These are phyloP conservation scores for Wallacemonas sp. DNA, from an alignment of 208 protist species.

Conservation along the genomic window DNA sequence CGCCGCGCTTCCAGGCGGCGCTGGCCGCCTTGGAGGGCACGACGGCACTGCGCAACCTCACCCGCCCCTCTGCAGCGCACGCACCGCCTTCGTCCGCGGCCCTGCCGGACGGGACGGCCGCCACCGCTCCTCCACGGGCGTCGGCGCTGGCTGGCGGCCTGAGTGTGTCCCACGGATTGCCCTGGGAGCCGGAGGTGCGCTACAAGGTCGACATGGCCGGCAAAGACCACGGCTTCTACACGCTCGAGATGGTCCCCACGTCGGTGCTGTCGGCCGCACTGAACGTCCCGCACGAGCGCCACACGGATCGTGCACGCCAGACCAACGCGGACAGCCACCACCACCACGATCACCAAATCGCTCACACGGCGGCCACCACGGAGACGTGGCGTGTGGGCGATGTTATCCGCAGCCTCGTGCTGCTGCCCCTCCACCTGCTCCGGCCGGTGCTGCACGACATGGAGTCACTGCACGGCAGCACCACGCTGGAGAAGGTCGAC, in stretches of 20 bases:
- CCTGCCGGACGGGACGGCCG: no score
- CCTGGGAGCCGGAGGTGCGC: conserved; percentile 33
- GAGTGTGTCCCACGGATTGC: background rate
- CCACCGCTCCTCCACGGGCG: background rate
- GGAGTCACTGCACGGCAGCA: conserved; percentile 43
- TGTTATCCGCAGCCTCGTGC: conserved; percentile 50
- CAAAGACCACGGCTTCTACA: conserved; percentile 48
- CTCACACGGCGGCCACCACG: no score
- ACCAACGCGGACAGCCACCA: conserved; percentile 15
- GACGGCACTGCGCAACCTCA: background rate
- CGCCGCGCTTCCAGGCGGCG: conserved; percentile 12
- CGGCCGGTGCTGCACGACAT: conserved; percentile 67
- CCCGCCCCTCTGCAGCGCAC: background rate
- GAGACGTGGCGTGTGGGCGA: conserved; percentile 49
- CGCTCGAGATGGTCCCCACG: conserved; percentile 4
- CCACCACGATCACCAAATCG: no score
- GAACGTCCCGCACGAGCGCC: background rate
- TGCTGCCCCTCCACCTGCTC: conserved; percentile 75
- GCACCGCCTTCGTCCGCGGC: no score
- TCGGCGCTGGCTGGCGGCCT: background rate
- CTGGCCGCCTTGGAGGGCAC: conserved; percentile 16
- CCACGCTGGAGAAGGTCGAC: conserved; percentile 49
- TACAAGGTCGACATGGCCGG: conserved; percentile 39
- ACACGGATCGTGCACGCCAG: conserved; percentile 22
- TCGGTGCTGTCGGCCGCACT: background rate